Conservation (phyloP, 2,329 filamentous ascomycete species). For the Penicillium olsonii region DNA sequence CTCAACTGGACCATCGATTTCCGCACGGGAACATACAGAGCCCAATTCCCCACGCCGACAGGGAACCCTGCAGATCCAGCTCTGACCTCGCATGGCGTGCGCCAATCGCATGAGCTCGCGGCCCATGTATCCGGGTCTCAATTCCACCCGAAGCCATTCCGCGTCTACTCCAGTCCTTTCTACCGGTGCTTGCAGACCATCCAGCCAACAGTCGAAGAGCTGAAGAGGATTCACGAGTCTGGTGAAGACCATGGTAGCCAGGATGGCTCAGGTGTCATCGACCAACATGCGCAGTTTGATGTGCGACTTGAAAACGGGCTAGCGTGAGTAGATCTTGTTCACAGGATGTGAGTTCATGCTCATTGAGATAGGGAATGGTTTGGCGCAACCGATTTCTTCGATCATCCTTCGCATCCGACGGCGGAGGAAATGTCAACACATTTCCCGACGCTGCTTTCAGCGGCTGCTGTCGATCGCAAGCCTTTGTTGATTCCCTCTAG, state of each 20-base stretch:
- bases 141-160: conserved; percentile 44
- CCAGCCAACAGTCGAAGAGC: conserved; percentile 57
- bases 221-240: conserved; percentile 26
- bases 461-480: conserved; percentile 48
- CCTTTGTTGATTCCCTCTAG: conserved; percentile 68
- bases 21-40: conserved; percentile 73
- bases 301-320: conserved; percentile 56
- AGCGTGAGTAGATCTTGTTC: conserved; percentile 42
- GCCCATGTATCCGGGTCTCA: conserved; percentile 32
- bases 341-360: background rate
- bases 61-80: conserved; percentile 85
- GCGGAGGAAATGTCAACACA: conserved; percentile 62
- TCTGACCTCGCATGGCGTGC: conserved; percentile 81
- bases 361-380: conserved; percentile 75
- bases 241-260: conserved; percentile 3
- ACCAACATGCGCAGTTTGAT: conserved; percentile 36
- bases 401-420: conserved; percentile 76
- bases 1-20: conserved; percentile 86
- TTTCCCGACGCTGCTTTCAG: conserved; percentile 55
- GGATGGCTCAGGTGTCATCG: conserved; percentile 32
- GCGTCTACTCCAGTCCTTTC: conserved; percentile 80
- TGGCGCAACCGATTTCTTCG: conserved; percentile 74
- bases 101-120: conserved; percentile 78
- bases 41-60: conserved; percentile 76
- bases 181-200: conserved; percentile 88